phyloP scores from a whole-genome alignment of 371 early-diverging fungal species.

The Mucor circinelloides region DNA sequence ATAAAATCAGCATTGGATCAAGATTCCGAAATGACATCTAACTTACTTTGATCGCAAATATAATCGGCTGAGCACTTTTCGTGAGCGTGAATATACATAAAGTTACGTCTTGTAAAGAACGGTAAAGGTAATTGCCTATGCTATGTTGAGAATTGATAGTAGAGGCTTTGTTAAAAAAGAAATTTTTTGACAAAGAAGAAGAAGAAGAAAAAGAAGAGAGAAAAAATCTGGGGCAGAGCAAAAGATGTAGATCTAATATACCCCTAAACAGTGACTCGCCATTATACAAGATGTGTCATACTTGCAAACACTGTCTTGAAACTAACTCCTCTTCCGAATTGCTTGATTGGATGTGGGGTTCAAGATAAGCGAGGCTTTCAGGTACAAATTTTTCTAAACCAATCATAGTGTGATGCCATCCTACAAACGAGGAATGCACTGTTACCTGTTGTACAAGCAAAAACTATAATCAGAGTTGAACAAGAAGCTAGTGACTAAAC shows the following conservation, averaged over 20 bases:
- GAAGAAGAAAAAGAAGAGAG: not conserved
- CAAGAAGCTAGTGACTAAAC: not conserved
- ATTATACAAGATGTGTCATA: conserved; percentile 22
- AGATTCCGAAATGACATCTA: not conserved
- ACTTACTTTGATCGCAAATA: conserved; percentile 79
- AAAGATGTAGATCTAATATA: conserved; percentile 10
- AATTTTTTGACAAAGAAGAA: conserved; percentile 10
- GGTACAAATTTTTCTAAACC: not conserved
- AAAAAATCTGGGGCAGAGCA: conserved; percentile 7
- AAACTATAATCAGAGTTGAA: not conserved
- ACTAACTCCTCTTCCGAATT: not conserved
- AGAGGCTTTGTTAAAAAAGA: conserved; percentile 11
- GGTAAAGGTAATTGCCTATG: conserved; percentile 8
- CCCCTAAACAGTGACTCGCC: conserved; percentile 9
- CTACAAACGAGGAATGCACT: not conserved
- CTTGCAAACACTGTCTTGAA: not conserved
- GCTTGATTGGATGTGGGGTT: not conserved
- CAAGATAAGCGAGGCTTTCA: not conserved
- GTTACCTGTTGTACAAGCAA: not conserved
- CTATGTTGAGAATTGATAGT: conserved; percentile 4
- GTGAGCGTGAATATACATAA: conserved; percentile 82
- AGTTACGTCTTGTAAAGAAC: conserved; percentile 28
- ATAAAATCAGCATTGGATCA: conserved; percentile 1
- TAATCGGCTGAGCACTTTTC: conserved; percentile 85
- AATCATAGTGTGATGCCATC: not conserved